Percentiles rank a stretch among this genome's conserved stretches.
These are phyloP conservation scores for Melocanna baccifera DNA, from an alignment of 176 grass and related monocot species.

Conservation along the genomic window DNA sequence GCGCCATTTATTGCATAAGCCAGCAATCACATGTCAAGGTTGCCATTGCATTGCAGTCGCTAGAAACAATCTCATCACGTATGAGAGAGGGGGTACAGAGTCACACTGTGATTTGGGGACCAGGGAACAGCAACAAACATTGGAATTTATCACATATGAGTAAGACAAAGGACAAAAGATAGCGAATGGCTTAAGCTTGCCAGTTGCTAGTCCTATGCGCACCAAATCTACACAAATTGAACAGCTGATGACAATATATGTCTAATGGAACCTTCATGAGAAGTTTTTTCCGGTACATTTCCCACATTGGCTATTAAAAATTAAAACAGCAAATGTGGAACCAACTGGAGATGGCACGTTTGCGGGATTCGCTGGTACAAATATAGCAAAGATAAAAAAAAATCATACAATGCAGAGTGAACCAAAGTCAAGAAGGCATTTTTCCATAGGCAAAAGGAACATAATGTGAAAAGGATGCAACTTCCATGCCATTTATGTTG, in stretches of 20 bases:
- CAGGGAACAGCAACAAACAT: conserved; percentile 16
- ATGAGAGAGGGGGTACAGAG: not conserved
- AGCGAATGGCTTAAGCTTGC: not conserved
- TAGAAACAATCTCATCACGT: conserved; percentile 10
- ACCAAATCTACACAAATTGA: not conserved
- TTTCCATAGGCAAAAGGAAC: not conserved
- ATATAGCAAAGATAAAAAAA: not conserved
- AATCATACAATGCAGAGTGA: not conserved
- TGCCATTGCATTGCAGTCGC: not conserved
- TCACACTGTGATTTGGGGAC: not conserved
- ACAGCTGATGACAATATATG: not conserved
- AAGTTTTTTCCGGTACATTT: not conserved
- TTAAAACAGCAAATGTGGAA: not conserved
- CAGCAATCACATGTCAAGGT: not conserved
- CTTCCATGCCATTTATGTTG: not conserved
- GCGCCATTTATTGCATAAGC: not conserved
- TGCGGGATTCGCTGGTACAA: not conserved
- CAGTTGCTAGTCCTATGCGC: not conserved
- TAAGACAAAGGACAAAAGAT: not conserved
- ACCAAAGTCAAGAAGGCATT: not conserved
- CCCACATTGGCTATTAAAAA: not conserved
- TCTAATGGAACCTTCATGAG: not conserved
- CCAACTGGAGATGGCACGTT: not conserved
- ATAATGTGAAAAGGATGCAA: not conserved
- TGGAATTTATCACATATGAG: conserved; percentile 6